Evolutionary conservation across 192 early-diverging fungal species (phyloP), one percentile per base, ranked within the genome.

Genomic region (Diversispora eburnea): DNA sequence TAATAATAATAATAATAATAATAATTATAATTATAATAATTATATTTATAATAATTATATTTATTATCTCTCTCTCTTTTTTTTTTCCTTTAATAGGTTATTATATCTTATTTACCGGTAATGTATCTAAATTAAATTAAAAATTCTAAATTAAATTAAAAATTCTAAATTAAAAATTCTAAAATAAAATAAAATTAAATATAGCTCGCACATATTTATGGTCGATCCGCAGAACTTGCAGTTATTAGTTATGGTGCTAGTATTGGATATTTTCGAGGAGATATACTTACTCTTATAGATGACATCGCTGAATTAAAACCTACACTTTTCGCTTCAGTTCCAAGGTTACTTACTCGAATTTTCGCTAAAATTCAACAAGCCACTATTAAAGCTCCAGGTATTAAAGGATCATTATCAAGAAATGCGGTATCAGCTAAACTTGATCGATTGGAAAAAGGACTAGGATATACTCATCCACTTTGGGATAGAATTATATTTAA

Each of bases 401-500:
- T 82, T 3, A 79, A 76, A 4, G 86, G 86, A 47, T 74, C 70
- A 4, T 60, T 91, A 60, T 82, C 88, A 12, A 87, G 88, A 57
- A 78, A 77, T 17, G 90, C 88, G 8, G 83, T 90, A 3, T 86
- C 84, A 41, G 78, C 85, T 22, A 93, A 93, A 78, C 19, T 90
- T 73, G 81, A 82, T 39, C 84, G 83, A 59, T 64, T 91, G 56
- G 78, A 79, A 55, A 82, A 81, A 2, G 87, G 86, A 46, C 74
- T 81, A 69, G 84, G 88, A 33, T 80, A 85, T 61, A 90, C 84
- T 17, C 91, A 96, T 69, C 73, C 84, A 7, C 65, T 97, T 45
- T 97, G 94, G 94, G 96, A 98, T 79, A 77, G 84, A 33, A 55
- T 98, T 3, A 73, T 98, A 22, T 98, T 98, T 78, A 87, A 84